Conservation (phyloP, 2,329 filamentous ascomycete species). For the Fusarium equiseti region DNA sequence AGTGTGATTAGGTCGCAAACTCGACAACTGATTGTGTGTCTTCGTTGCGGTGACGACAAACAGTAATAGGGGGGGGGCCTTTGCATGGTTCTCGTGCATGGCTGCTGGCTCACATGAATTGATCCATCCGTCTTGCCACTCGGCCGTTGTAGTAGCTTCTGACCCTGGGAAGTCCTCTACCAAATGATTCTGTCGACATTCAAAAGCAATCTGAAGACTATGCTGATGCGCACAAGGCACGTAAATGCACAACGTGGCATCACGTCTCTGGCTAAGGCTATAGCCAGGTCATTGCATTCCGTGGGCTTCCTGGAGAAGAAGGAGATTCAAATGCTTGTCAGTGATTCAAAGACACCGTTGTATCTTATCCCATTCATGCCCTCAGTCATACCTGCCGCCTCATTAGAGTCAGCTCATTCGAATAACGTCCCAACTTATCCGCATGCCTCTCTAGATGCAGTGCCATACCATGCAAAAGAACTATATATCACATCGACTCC, state of each 20-base stretch:
- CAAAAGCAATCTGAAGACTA: slow-evolving; percentile 36
- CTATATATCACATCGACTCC: slow-evolving; percentile 37
- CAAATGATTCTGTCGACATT: slow-evolving; percentile 28
- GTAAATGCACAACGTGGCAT: slow-evolving; percentile 48
- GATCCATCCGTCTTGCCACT: slow-evolving; percentile 28
- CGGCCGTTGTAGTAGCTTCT: slow-evolving; percentile 8
- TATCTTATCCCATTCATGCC: slow-evolving; percentile 28
- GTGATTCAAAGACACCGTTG: slow-evolving; percentile 20
- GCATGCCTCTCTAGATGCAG: slow-evolving; percentile 19
- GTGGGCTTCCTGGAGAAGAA: slow-evolving; percentile 29
- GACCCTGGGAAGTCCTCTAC: slow-evolving; percentile 22
- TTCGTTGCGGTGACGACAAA: slow-evolving; percentile 32
- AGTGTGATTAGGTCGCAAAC: slow-evolving; percentile 20
- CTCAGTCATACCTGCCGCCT: slow-evolving; percentile 39
- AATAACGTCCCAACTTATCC: slow-evolving; percentile 15
- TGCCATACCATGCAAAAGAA: slow-evolving; percentile 27
- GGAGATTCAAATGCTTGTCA: slow-evolving; percentile 15
- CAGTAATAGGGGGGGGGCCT: slow-evolving; percentile 35
- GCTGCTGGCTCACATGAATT: slow-evolving; percentile 53
- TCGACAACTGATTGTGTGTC: slow-evolving; percentile 30
- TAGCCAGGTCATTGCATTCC: slow-evolving; percentile 34
- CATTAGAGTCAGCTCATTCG: slow-evolving; percentile 21
- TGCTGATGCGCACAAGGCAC: slow-evolving; percentile 34
- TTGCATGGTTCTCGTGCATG: slow-evolving; percentile 51
- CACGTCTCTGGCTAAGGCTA: slow-evolving; percentile 21